Evolutionary conservation across 371 early-diverging fungal genomes (phyloP).

Genomic region (Mortierella sp.): DNA sequence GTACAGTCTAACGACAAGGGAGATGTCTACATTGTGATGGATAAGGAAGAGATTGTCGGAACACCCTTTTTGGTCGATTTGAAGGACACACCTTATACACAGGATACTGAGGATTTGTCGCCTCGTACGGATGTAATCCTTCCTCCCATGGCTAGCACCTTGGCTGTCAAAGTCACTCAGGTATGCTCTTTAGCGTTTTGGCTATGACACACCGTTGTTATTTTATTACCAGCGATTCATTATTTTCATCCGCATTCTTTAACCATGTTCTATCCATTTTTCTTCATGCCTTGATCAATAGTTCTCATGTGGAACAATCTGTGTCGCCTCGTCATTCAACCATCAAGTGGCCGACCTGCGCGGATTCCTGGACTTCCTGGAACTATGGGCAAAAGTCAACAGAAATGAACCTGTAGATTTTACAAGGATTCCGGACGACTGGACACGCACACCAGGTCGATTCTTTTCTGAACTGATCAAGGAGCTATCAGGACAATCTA

Average conservation of each 20-base stretch:
- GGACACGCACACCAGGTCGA: constrained; percentile 58
- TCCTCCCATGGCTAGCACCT: constrained; percentile 35
- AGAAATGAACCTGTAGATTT: constrained; percentile 56
- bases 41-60: constrained; percentile 28
- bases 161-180: constrained; percentile 62
- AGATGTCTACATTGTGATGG: constrained; percentile 38
- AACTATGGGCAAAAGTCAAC: constrained; percentile 58
- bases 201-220: background rate
- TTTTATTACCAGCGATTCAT: background rate
- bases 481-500: constrained; percentile 16
- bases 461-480: constrained; percentile 46
- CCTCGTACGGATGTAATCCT: constrained; percentile 45
- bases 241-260: background rate
- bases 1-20: constrained; percentile 39
- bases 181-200: constrained; percentile 8
- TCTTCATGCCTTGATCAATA: constrained; percentile 16
- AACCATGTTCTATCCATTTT: background rate
- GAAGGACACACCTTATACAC: constrained; percentile 54
- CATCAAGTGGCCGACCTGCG: constrained; percentile 61
- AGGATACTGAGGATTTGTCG: constrained; percentile 57
- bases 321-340: constrained; percentile 59
- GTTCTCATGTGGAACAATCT: constrained; percentile 64
- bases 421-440: constrained; percentile 55
- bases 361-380: constrained; percentile 60
- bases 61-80: constrained; percentile 61